Base-by-base conservation (phyloP, 2,329 filamentous ascomycete species). In the Hortaea werneckii region DNA sequence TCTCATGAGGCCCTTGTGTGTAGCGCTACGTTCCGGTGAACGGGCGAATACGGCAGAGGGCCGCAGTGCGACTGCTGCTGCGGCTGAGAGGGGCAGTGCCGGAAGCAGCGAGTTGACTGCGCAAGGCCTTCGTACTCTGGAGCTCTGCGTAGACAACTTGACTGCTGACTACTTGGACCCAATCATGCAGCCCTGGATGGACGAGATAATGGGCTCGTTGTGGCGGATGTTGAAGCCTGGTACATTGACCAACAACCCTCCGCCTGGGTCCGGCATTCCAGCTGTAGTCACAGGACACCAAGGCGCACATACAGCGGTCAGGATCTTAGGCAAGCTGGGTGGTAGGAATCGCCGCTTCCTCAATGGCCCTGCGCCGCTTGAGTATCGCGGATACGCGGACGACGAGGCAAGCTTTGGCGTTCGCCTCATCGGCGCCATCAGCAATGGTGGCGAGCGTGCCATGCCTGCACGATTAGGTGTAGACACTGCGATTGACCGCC, bases 151-250 rank as follows among this genome's bases (percentile, higher is more conserved):
- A 12, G 92, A 99, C 53, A 99, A 99, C 57, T 76, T 99, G 0
- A 98, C 94, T 0, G 90, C 92, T 0, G 92, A 98, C 59, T 99
- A 98, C 60, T 72, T 99, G 10, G 92, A 99, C 57, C 94, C 92
- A 0, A 96, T 99, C 58, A 98, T 98, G 90, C 87, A 90, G 2
- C 94, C 92, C 0, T 94, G 96, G 27, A 96, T 99, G 65, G 90
- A 98, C 58, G 92, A 99, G 61, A 74, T 99, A 39, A 98, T 98
- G 92, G 92, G 88, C 40, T 90, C 90, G 1, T 74, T 99, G 1
- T 98, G 94, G 75, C 89, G 95, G 52, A 94, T 98, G 64, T 75
- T 99, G 37, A 85, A 85, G 57, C 94, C 92, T 6, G 83, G 89
- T 51, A 92, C 92, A 0, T 95, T 98, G 65, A 95, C 85, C 12